phyloP scores from a whole-genome alignment of 345 rosid genomes.

The Melaleuca alternifolia region DNA sequence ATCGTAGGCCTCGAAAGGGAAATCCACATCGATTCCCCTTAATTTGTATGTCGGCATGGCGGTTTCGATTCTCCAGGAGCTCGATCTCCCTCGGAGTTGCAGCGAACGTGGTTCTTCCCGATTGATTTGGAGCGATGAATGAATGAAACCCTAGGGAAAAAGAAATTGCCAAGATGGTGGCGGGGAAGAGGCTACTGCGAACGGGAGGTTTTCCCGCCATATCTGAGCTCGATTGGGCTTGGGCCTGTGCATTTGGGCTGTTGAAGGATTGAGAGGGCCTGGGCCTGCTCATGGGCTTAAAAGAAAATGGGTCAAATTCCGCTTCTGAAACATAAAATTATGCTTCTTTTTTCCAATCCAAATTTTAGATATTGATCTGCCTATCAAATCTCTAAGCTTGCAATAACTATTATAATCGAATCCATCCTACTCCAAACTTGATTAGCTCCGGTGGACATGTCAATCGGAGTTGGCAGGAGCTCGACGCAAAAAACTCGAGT shows the following conservation, averaged over 20 bases:
- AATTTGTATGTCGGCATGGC: conserved; percentile 74
- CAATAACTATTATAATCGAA: not conserved
- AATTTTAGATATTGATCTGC: not conserved
- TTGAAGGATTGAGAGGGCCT: not conserved
- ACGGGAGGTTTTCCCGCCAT: conserved; percentile 2
- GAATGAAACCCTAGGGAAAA: not conserved
- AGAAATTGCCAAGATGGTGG: accelerated
- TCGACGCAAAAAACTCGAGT: not conserved
- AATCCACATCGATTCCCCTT: conserved; percentile 82
- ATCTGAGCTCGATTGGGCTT: not conserved
- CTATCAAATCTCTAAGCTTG: not conserved
- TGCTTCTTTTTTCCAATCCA: not conserved
- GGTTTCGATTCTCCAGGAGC: not conserved
- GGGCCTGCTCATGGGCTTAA: not conserved
- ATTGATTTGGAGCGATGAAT: not conserved
- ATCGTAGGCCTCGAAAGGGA: conserved; percentile 87
- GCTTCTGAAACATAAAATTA: not conserved
- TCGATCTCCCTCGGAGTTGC: not conserved
- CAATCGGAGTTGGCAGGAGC: not conserved
- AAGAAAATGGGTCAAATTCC: not conserved
- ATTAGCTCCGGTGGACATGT: not conserved
- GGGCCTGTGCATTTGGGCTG: not conserved
- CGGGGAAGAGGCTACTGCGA: not conserved
- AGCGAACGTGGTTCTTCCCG: not conserved
- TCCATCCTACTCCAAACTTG: not conserved